These are phyloP conservation scores for Colletotrichum zoysiae DNA, from an alignment of 2,329 filamentous ascomycete genomes.

Conservation along the genomic window DNA sequence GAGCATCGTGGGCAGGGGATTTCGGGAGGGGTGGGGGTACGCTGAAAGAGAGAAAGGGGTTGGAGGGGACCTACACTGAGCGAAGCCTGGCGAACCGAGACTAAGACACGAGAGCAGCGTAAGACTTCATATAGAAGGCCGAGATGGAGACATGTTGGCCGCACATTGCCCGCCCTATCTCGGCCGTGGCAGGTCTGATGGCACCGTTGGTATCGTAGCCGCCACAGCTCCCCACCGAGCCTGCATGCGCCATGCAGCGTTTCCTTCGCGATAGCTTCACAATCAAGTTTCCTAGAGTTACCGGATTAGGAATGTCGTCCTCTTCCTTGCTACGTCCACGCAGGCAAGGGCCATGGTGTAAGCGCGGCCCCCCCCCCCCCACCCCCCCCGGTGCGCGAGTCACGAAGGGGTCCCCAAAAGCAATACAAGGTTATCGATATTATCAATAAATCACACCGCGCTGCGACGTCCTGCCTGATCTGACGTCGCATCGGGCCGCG, in stretches of 20 bases:
- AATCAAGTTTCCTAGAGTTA: neutral
- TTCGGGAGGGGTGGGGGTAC: too few relatives aligned
- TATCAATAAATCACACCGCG: constrained; percentile 24
- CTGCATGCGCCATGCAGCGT: constrained; percentile 20
- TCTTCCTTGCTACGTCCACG: constrained; percentile 20
- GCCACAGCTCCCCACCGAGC: constrained; percentile 13
- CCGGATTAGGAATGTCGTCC: constrained; percentile 24
- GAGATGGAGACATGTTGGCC: constrained; percentile 7
- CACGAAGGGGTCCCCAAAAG: constrained; percentile 14
- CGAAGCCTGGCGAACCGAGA: constrained; percentile 4
- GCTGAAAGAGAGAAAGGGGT: neutral
- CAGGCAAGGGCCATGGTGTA: neutral
- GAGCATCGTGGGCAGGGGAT: constrained; percentile 24
- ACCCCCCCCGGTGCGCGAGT: constrained; percentile 26
- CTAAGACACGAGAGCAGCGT: neutral
- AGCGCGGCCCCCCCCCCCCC: neutral
- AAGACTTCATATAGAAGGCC: constrained; percentile 15
- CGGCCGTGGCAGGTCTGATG: constrained; percentile 6
- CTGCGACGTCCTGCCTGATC: constrained; percentile 27
- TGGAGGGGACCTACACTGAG: neutral
- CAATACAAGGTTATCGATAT: constrained; percentile 23
- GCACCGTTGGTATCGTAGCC: constrained; percentile 9
- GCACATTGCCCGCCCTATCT: neutral
- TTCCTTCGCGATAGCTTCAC: constrained; percentile 21
- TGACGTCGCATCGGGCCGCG: constrained; percentile 31